phyloP scores from a whole-genome alignment of 192 early-diverging fungal species.

The Podila clonocystis region DNA sequence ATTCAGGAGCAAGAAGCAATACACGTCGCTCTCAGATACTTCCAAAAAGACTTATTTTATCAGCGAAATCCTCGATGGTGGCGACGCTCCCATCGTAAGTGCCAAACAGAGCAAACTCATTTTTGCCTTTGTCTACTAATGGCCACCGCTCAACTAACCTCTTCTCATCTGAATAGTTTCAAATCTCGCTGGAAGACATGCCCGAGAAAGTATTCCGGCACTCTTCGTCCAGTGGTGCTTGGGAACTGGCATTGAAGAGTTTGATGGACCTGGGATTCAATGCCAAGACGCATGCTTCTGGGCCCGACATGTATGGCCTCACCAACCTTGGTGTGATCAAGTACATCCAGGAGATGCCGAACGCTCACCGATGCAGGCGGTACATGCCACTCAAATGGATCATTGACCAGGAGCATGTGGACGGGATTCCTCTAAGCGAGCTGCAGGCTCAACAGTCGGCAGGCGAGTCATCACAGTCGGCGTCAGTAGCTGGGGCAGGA shows the following conservation, averaged over 20 bases:
- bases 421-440: neutral
- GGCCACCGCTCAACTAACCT: neutral
- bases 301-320: conserved; percentile 77
- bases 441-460: neutral
- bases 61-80: conserved; percentile 75
- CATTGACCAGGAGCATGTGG: conserved; percentile 30
- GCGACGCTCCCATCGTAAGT: conserved; percentile 63
- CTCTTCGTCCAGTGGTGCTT: conserved; percentile 75
- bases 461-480: neutral
- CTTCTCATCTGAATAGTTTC: conserved; percentile 55
- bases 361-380: conserved; percentile 43
- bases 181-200: conserved; percentile 75
- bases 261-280: conserved; percentile 68
- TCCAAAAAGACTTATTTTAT: conserved; percentile 65
- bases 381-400: conserved; percentile 53
- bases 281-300: conserved; percentile 77
- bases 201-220: conserved; percentile 66
- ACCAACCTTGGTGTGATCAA: conserved; percentile 76
- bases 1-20: conserved; percentile 70
- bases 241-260: conserved; percentile 71
- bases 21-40: conserved; percentile 64
- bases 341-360: conserved; percentile 71
- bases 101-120: neutral
- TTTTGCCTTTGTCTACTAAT: neutral
- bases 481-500: conserved; percentile 7